phyloP scores from a whole-genome alignment of 2,329 filamentous ascomycete genomes.

The Colletotrichum navitas region DNA sequence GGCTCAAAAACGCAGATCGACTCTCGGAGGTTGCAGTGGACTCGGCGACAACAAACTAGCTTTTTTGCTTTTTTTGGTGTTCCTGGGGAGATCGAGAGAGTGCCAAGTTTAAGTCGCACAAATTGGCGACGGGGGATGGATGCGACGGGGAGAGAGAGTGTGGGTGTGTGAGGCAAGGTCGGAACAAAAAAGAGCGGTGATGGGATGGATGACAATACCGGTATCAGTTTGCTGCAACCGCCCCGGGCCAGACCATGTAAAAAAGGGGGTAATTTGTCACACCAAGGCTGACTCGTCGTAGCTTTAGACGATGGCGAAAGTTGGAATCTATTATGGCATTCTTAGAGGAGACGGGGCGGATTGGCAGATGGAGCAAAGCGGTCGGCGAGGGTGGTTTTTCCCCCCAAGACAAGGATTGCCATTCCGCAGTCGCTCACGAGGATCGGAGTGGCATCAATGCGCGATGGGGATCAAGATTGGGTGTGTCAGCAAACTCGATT shows the following conservation, averaged over 20 bases:
- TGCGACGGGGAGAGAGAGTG: conserved; percentile 3
- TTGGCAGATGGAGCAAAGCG: conserved; percentile 8
- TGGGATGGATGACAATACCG: conserved; percentile 18
- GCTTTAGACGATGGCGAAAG: conserved; percentile 21
- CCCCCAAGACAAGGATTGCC: conserved; percentile 1
- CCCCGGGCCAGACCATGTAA: conserved; percentile 34
- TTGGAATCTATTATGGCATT: conserved; percentile 13
- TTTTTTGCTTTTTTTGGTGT: conserved; percentile 3
- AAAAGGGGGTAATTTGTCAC: conserved; percentile 27
- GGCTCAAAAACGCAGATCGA: neutral
- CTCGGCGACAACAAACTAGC: neutral
- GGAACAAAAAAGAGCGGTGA: conserved; percentile 32
- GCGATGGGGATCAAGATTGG: conserved; percentile 17
- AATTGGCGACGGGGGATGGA: conserved; percentile 8
- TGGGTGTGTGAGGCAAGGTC: neutral
- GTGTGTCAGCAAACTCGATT: conserved; percentile 41
- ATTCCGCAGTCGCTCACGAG: conserved; percentile 21
- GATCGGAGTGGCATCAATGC: conserved; percentile 38
- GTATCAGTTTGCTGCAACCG: conserved; percentile 25
- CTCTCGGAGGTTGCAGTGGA: neutral
- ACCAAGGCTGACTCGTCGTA: conserved; percentile 31
- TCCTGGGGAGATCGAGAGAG: neutral
- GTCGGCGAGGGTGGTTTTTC: conserved; percentile 27
- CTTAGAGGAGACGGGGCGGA: conserved; percentile 7
- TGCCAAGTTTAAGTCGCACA: conserved; percentile 9